Evolutionary conservation across 108 stramenopile genomes (phyloP).

Genomic region (Skeletonema costatum): DNA sequence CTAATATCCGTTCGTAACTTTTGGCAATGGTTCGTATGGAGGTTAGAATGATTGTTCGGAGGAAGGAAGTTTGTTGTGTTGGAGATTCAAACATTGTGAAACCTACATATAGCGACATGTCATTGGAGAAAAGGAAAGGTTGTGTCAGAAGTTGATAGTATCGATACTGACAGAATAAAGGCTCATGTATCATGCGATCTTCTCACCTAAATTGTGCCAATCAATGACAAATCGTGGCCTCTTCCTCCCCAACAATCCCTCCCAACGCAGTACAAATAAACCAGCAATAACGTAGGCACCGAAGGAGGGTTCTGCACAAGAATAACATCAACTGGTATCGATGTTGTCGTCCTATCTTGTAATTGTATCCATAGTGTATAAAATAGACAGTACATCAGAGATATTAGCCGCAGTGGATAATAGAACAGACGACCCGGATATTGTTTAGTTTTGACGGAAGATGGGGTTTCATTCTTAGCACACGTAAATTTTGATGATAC

Average conservation of each 20-base stretch:
- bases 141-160: too few relatives aligned
- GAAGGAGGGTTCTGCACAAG: slow-evolving; percentile 98
- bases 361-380: slow-evolving; percentile 55
- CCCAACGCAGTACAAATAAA: slow-evolving; percentile 60
- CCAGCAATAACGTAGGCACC: slow-evolving; percentile 82
- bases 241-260: slow-evolving; percentile 15
- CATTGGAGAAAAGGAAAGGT: too few relatives aligned
- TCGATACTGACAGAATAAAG: too few relatives aligned
- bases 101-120: slow-evolving; percentile 10
- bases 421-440: slow-evolving; percentile 61
- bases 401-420: slow-evolving; percentile 57
- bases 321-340: slow-evolving; percentile 62
- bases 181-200: too few relatives aligned
- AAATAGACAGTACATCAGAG: slow-evolving; percentile 54
- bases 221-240: slow-evolving; percentile 88
- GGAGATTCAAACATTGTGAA: slow-evolving; percentile 86
- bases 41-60: neutral
- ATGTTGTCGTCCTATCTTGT: slow-evolving; percentile 19
- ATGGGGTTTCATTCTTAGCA: slow-evolving; percentile 61
- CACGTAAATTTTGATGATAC: slow-evolving; percentile 47
- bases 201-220: slow-evolving; percentile 94
- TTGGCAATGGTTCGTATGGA: slow-evolving; percentile 50
- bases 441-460: slow-evolving; percentile 51
- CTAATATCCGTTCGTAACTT: slow-evolving; percentile 76
- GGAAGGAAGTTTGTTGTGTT: neutral